phyloP scores from a whole-genome alignment of 2,329 filamentous ascomycete genomes.

The Arthrinium phaeospermum region DNA sequence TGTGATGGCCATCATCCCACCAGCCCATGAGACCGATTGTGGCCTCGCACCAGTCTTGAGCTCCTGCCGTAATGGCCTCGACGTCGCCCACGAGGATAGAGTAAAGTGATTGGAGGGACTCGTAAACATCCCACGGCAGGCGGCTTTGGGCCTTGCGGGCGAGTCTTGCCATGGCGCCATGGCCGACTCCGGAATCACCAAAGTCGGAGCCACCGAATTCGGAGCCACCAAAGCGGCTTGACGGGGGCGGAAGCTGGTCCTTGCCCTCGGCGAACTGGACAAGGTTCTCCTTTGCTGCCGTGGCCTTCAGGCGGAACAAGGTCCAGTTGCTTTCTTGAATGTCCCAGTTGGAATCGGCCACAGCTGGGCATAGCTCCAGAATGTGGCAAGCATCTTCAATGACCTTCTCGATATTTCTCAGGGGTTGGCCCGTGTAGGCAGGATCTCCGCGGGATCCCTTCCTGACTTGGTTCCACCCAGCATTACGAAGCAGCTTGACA shows the following conservation, averaged over 20 bases:
- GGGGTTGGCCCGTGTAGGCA: constrained; percentile 75
- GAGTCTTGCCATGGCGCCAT: constrained; percentile 66
- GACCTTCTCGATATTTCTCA: constrained; percentile 79
- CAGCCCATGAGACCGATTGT: constrained; percentile 82
- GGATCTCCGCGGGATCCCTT: constrained; percentile 68
- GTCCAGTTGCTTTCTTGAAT: constrained; percentile 82
- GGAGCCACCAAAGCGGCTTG: constrained; percentile 41
- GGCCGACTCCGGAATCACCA: constrained; percentile 44
- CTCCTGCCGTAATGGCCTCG: constrained; percentile 74
- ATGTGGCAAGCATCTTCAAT: constrained; percentile 71
- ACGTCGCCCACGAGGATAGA: constrained; percentile 78
- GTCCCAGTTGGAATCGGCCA: constrained; percentile 75
- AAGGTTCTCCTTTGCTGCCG: constrained; percentile 72
- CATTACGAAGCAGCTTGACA: constrained; percentile 71
- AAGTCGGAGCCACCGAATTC: constrained; percentile 41
- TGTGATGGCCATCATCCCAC: constrained; percentile 80
- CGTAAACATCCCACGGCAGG: constrained; percentile 89
- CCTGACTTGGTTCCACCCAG: constrained; percentile 79
- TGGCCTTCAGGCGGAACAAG: constrained; percentile 78
- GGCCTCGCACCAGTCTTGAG: constrained; percentile 93
- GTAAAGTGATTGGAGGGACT: constrained; percentile 82
- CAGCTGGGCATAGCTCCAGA: constrained; percentile 75
- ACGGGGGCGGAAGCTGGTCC: constrained; percentile 48
- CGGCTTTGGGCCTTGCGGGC: constrained; percentile 81
- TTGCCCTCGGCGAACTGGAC: constrained; percentile 80